Evolutionary conservation across 1,284 basidiomycete species (phyloP).

Genomic region (Microbotryum saponariae): DNA sequence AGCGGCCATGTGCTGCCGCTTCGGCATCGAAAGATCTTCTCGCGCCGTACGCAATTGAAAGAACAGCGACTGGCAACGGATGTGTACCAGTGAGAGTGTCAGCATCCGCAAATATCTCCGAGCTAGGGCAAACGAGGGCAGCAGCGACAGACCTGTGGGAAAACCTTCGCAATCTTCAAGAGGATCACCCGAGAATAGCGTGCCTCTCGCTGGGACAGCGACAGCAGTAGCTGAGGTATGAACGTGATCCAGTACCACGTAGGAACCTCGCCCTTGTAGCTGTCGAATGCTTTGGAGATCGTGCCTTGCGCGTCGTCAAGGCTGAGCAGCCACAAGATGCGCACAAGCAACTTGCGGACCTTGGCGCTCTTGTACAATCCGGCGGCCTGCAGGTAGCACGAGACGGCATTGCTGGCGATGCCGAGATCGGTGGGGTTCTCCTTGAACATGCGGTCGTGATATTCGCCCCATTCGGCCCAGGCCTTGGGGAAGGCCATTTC

Average conservation of each 20-base stretch:
- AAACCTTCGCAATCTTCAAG: constrained; percentile 81
- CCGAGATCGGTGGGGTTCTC: constrained; percentile 59
- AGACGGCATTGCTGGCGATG: constrained; percentile 85
- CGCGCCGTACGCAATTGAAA: constrained; percentile 86
- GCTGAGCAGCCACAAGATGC: constrained; percentile 93
- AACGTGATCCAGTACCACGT: constrained; percentile 99
- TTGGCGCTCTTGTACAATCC: constrained; percentile 93
- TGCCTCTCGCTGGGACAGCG: constrained; percentile 82
- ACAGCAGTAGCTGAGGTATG: constrained; percentile 89
- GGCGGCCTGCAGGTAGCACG: constrained; percentile 95
- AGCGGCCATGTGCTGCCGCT: constrained; percentile 37
- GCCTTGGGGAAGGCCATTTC: constrained; percentile 93
- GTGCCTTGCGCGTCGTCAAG: constrained; percentile 71
- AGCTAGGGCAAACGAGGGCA: not conserved
- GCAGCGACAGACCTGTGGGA: constrained; percentile 66
- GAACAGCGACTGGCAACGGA: constrained; percentile 67
- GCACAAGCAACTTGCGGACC: constrained; percentile 80
- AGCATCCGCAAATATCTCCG: constrained; percentile 8
- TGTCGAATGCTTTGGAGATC: constrained; percentile 85
- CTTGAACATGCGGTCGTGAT: constrained; percentile 82
- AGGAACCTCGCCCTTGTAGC: constrained; percentile 91
- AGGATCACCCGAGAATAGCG: constrained; percentile 87
- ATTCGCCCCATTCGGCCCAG: constrained; percentile 98
- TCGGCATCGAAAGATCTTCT: constrained; percentile 64
- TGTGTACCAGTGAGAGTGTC: constrained; percentile 1